A percentile compares a stretch with the other conserved stretches of the same genome.
phyloP scores from a whole-genome alignment of 768 basidiomycete species.

The Nidularia sp. region DNA sequence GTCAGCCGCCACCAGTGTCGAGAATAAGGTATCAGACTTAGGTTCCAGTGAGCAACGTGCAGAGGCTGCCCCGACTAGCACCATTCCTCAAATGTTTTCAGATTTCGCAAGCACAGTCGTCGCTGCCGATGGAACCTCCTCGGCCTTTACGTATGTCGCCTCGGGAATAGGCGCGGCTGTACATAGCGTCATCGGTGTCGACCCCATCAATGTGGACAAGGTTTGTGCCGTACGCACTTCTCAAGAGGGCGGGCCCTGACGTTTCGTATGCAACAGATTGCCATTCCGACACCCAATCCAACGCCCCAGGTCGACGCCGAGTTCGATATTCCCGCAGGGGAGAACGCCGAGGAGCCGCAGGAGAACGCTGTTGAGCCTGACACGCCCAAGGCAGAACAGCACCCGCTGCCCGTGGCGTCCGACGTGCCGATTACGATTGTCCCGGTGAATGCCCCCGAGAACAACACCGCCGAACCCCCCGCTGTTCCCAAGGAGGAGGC shows the following conservation, averaged over 20 bases:
- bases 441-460: constrained; percentile 36
- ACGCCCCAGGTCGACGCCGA: neutral
- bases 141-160: constrained; percentile 32
- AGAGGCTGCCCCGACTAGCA: constrained; percentile 6
- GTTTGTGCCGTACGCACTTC: constrained; percentile 14
- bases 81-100: constrained; percentile 26
- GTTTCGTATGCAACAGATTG: constrained; percentile 14
- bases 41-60: constrained; percentile 10
- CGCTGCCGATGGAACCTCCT: constrained; percentile 32
- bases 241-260: constrained; percentile 1
- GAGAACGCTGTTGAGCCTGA: constrained; percentile 22
- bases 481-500: neutral
- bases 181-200: constrained; percentile 31
- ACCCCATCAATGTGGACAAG: constrained; percentile 31
- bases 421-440: constrained; percentile 31
- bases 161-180: constrained; percentile 35
- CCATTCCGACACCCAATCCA: constrained; percentile 19
- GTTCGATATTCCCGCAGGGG: neutral
- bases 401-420: constrained; percentile 18
- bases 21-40: neutral
- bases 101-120: constrained; percentile 31
- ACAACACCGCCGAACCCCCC: constrained; percentile 17
- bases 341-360: neutral
- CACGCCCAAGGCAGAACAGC: constrained; percentile 9
- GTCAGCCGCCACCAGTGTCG: neutral